These are phyloP conservation scores for Plantago ovata DNA, from an alignment of 257 asterid species.

Conservation along the genomic window DNA sequence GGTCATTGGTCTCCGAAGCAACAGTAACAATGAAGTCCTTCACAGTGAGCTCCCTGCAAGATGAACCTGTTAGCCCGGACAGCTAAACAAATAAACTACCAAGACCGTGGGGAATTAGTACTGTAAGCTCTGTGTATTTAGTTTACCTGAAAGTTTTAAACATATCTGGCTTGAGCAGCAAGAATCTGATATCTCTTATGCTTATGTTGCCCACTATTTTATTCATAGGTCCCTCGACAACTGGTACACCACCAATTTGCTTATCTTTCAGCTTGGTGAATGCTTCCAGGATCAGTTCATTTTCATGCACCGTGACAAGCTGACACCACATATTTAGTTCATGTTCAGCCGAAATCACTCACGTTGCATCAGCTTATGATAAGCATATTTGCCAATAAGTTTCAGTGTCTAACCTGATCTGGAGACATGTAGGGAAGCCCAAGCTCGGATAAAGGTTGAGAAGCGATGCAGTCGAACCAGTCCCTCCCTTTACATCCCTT, in stretches of 20 bases:
- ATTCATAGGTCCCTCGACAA: slow-evolving; percentile 49
- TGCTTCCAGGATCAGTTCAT: slow-evolving; percentile 72
- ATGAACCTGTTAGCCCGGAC: too few species aligned
- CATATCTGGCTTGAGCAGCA: slow-evolving; percentile 76
- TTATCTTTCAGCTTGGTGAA: slow-evolving; percentile 86
- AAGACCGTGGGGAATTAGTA: too few species aligned
- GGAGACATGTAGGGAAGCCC: slow-evolving; percentile 87
- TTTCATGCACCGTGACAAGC: slow-evolving; percentile 55
- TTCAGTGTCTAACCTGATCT: slow-evolving; percentile 40
- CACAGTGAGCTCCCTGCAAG: slow-evolving; percentile 61
- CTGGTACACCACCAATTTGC: slow-evolving; percentile 80
- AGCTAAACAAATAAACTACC: too few species aligned
- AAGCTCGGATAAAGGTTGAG: slow-evolving; percentile 49
- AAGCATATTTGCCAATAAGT: background rate
- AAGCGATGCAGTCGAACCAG: slow-evolving; percentile 56
- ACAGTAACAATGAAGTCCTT: slow-evolving; percentile 58
- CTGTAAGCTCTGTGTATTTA: too few species aligned
- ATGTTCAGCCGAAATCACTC: background rate
- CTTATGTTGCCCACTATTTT: slow-evolving; percentile 74
- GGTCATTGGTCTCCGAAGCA: slow-evolving; percentile 37
- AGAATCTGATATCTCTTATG: slow-evolving; percentile 81
- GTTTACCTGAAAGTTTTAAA: slow-evolving; percentile 63
- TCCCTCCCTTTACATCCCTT: slow-evolving; percentile 53
- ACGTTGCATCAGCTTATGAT: background rate
- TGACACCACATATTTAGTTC: slow-evolving; percentile 12